Evolutionary conservation across 139 green algal species (phyloP), one percentile per base, ranked within the genome.

Genomic region (Chlorella sp.): DNA sequence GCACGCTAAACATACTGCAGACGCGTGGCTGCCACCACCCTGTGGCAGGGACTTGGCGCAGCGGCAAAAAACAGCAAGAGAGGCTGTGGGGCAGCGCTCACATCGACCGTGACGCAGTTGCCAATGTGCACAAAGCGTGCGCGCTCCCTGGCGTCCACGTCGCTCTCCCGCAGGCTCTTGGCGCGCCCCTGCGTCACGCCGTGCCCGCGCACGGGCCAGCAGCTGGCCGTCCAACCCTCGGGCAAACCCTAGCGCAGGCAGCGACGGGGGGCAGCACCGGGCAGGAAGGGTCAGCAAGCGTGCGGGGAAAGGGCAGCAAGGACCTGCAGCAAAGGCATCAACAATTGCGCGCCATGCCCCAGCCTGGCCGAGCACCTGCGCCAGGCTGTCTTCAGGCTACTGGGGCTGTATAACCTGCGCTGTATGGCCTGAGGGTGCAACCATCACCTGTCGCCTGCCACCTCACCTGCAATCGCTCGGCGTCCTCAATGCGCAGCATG

Each of bases 41-140:
- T 24, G n/a, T 36, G 10, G 27, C 62, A 42, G 62, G 5, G 59
- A 10, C 23, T 31, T 10, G 26, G 59, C 59, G 5, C 23, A 32
- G 5, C 26, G 22, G 22, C 23, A 65, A 14, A 29, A 31, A 10
- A 32, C 59, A 5, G 59, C 24, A 29, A 29, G 14, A 65, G 23
- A 10, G 59, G 24, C 14, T 65, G 22, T 24, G 26, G 23, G 59
- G 26, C 59, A 20, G 1, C 22, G 14, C 73, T 6, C 51, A 82
- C 83, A 72, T 87, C 82, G 69, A 93, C 88, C 1, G 90, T 92
- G 49, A 96, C 91, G 10, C 90, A 89, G 67, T 96, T 96, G 63
- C 89, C 91, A 26, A 95, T 77, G 49, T 94, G 76, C 5, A 83
- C 80, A 80, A 87, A 96, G 17, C 90, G 74, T 31, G 62, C 69